Evolutionary conservation across 176 grass and related monocot species (phyloP), one percentile per base, ranked within the genome.

Genomic region (Avena eriantha): DNA sequence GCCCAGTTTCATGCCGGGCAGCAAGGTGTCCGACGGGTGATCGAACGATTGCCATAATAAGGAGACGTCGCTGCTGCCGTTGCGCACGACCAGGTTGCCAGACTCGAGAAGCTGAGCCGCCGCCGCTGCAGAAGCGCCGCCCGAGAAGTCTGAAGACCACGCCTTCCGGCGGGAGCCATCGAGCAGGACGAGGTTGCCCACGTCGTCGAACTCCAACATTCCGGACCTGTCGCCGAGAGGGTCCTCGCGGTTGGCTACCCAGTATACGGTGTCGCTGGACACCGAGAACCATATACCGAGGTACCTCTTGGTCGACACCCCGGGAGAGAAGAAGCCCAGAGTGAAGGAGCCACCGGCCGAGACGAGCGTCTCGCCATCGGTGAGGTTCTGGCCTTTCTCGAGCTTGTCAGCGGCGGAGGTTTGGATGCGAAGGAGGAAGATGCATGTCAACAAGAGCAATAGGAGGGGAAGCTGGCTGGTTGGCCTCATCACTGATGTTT

Each of bases 21-120:
- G 10, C 41, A 85, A 1, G 21, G 89, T 87, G 82, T 91, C 78
- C 2, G 69, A 60, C 1, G 84, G 84, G 33, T 90, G 66, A 22
- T 90, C 89, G 67, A 90, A 90, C 39, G 84, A 86, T 18, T 90
- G 85, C 89, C 89, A 91, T 7, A 81, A 91, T 7, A 81, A 1
- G 1, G 60, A 8, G 10, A 10, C 13, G 66, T 47, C 41, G 68
- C 22, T 31, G 41, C 10, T 69, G 36, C 59, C 1, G 45, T 51
- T 23, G 13, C 41, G 78, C 10, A 91, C 49, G 3, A 87, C 69
- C 7, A 91, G 76, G 79, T 87, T 85, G 35, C 89, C 89, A 17
- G 68, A 69, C 1, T 81, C 66, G 0, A 77, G 47, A 3, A 91
- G 76, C 22, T 74, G 11, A 24, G 36, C 36, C 36, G 36, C 0